phyloP scores from a whole-genome alignment of 352 stramenopile species.

The Blastocystis sp. region DNA sequence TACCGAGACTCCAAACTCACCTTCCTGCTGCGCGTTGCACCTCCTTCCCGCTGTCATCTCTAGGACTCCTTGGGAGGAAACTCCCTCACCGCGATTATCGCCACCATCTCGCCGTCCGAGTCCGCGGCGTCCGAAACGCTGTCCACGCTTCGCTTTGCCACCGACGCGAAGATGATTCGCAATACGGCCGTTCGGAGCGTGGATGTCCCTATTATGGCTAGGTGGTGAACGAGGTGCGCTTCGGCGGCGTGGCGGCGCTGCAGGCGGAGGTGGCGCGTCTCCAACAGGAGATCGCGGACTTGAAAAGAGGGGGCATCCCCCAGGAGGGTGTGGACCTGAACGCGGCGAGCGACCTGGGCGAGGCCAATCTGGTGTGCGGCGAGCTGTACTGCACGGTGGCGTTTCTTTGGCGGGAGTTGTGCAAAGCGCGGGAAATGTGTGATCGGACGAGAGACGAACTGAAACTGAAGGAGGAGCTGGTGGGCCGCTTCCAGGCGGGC shows the following conservation, averaged over 20 bases:
- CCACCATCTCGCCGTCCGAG: conserved; percentile 82
- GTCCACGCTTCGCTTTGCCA: conserved; percentile 84
- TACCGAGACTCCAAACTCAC: conserved; percentile 80
- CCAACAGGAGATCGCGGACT: background rate
- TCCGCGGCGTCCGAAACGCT: conserved; percentile 84
- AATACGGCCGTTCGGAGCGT: conserved; percentile 87
- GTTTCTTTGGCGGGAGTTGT: background rate
- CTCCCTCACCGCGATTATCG: conserved; percentile 84
- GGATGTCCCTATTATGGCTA: conserved; percentile 77
- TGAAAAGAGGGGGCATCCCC: background rate
- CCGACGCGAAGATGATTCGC: conserved; percentile 85
- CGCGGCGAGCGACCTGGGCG: background rate
- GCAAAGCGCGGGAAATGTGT: background rate
- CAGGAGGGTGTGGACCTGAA: background rate
- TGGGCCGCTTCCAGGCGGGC: background rate
- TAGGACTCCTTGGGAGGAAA: conserved; percentile 88
- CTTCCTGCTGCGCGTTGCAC: conserved; percentile 76
- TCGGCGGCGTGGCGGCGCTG: conserved; percentile 26
- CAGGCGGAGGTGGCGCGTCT: conserved; percentile 43
- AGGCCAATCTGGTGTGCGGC: background rate
- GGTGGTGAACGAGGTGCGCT: conserved; percentile 64
- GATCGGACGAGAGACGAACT: conserved; percentile 4
- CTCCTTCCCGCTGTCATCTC: background rate
- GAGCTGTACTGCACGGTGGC: conserved; percentile 1
- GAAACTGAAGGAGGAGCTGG: conserved; percentile 1